phyloP scores from a whole-genome alignment of 352 stramenopile genomes.

The Elongisporangium anandrum region DNA sequence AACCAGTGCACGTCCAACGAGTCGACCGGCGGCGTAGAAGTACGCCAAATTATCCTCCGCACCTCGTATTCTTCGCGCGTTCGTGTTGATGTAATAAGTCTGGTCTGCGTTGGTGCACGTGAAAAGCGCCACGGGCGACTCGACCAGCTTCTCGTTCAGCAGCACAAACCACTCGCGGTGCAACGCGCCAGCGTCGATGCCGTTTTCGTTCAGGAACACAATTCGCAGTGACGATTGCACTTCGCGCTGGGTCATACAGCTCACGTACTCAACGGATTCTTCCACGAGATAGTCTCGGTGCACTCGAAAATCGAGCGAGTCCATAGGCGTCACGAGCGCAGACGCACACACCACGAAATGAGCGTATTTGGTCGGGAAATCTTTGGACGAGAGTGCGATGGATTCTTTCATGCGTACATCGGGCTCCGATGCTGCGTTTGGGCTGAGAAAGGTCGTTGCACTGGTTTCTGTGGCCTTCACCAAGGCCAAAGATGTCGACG shows the following conservation, averaged over 20 bases:
- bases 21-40: slow-evolving; percentile 36
- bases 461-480: not conserved
- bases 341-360: slow-evolving; percentile 40
- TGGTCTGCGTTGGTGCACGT: slow-evolving; percentile 40
- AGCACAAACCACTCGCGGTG: slow-evolving; percentile 79
- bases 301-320: slow-evolving; percentile 37
- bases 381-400: slow-evolving; percentile 22
- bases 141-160: slow-evolving; percentile 40
- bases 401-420: slow-evolving; percentile 16
- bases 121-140: slow-evolving; percentile 31
- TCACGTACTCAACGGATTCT: slow-evolving; percentile 48
- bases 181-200: slow-evolving; percentile 69
- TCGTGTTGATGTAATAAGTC: slow-evolving; percentile 43
- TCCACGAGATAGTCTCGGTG: slow-evolving; percentile 38
- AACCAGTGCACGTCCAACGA: slow-evolving; percentile 43
- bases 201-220: slow-evolving; percentile 64
- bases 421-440: not conserved
- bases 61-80: slow-evolving; percentile 22
- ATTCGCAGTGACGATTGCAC: slow-evolving; percentile 39
- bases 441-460: not conserved
- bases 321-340: slow-evolving; percentile 32
- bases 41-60: slow-evolving; percentile 32
- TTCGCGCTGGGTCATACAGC: slow-evolving; percentile 29
- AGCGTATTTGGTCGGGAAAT: slow-evolving; percentile 48
- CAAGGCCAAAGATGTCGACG: slow-evolving; percentile 1